Base-by-base conservation (phyloP, 2,329 filamentous ascomycete genomes). In the Aspergillus japonicus region DNA sequence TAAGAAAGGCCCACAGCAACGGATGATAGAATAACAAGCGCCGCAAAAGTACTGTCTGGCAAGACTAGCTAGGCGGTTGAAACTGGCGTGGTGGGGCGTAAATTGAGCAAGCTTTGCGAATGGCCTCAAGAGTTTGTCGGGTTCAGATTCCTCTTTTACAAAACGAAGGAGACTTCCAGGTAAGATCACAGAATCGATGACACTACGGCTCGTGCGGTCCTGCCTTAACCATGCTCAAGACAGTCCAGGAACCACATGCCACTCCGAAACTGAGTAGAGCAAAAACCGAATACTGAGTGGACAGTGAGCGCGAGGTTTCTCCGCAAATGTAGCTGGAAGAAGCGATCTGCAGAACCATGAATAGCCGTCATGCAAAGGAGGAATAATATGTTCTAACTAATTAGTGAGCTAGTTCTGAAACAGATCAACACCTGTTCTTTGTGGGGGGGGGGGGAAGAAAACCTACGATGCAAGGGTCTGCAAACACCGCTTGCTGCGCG, bases 211-310 rank as follows among this genome's bases (percentile, higher is more conserved):
- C 11, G 26, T 35, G 53, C 42, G 48, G 19, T 35, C 47, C 42
- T 51, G 47, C 50, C 56, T 50, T 50, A 33, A 54, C 47, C 58
- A 64, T 64, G 54, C 51, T 63, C 61, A 31, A 31, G 47, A 50
- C 29, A 48, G 16, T 47, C 35, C 56, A 42, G 54, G 51, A 33
- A 56, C 50, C 51, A 47, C 48, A 35, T 63, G 49, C 48, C 63
- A 64, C 63, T 48, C 31, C 54, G 14, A 7, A 44, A 50, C 26
- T 14, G 26, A 19, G 49, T 4, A 56, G 11, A 54, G 26, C 39
- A 39, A 23, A 47, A 50, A 12, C 26, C 24, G 52, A 35, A 24
- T 48, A 50, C 31, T 56, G 50, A 47, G n/a, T 33, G 52, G 50
- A 12, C 52, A 54, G 47, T 24, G 44, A 49, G 21, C 50, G 59